Percentiles rank a stretch among this genome's conserved stretches.
Conservation (phyloP, 2,329 filamentous ascomycete species). For the Diaporthe ilicicola region DNA sequence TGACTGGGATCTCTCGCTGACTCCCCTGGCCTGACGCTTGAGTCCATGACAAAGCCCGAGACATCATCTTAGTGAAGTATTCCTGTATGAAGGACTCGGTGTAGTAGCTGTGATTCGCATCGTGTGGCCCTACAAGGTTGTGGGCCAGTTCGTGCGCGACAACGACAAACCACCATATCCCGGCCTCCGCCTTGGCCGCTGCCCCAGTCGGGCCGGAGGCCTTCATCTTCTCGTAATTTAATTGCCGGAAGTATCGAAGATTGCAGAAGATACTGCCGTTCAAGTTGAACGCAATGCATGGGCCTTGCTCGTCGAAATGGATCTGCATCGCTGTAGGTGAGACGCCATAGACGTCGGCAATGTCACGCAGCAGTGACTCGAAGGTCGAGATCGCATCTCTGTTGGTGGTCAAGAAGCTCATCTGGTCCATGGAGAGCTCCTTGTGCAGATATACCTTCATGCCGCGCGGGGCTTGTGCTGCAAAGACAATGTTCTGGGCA, state of each 20-base stretch:
- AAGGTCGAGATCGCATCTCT: constrained; percentile 73
- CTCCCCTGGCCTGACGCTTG: neutral
- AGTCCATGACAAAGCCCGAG: constrained; percentile 55
- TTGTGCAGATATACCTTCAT: constrained; percentile 78
- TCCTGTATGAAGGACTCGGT: constrained; percentile 82
- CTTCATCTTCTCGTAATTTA: constrained; percentile 69
- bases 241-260: constrained; percentile 81
- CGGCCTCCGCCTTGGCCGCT: constrained; percentile 67
- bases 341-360: constrained; percentile 78
- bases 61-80: constrained; percentile 77
- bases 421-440: constrained; percentile 55
- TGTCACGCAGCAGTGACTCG: constrained; percentile 72
- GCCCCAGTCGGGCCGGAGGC: constrained; percentile 36
- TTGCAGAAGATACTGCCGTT: constrained; percentile 94
- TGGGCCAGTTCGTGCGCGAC: constrained; percentile 95
- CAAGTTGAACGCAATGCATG: constrained; percentile 92
- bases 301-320: constrained; percentile 82
- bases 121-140: constrained; percentile 84
- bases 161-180: constrained; percentile 94
- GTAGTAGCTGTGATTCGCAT: constrained; percentile 83
- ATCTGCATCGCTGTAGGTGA: constrained; percentile 77
- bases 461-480: constrained; percentile 74
- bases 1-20: neutral
- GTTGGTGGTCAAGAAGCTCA: constrained; percentile 69
- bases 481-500: constrained; percentile 75